phyloP scores from a whole-genome alignment of 192 early-diverging fungal genomes.

The Gonapodya sp. region DNA sequence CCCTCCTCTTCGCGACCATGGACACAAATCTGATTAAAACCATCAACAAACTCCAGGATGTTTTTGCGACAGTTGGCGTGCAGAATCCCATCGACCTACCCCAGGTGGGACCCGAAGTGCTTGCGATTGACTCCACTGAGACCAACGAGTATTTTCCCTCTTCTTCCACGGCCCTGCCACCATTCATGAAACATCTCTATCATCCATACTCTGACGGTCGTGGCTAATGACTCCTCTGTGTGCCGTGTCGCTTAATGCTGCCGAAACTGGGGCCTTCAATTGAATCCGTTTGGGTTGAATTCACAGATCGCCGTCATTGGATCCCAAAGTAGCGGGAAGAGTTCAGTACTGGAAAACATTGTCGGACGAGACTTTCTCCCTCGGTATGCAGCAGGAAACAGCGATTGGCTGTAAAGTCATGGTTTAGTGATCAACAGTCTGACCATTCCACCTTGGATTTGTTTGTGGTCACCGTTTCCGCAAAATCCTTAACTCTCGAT shows the following conservation, averaged over 20 bases:
- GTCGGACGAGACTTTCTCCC: conserved; percentile 98
- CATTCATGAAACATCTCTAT: background rate
- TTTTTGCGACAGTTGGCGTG: conserved; percentile 78
- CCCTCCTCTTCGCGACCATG: conserved; percentile 19
- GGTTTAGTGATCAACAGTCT: too few species aligned
- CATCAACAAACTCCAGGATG: conserved; percentile 82
- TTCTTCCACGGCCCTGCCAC: background rate
- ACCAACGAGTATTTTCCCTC: too few species aligned
- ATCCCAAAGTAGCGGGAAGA: conserved; percentile 87
- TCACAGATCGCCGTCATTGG: conserved; percentile 62
- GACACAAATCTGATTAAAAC: conserved; percentile 49
- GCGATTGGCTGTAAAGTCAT: too few species aligned
- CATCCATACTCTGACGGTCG: background rate
- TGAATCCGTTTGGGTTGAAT: background rate
- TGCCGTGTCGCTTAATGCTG: too few species aligned
- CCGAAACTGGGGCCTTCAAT: background rate
- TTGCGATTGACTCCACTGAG: too few species aligned
- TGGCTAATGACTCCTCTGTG: background rate
- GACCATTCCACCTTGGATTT: too few species aligned
- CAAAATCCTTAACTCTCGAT: background rate
- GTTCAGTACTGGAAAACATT: conserved; percentile 95
- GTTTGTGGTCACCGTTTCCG: background rate
- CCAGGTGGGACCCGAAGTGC: conserved; percentile 36
- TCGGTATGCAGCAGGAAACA: conserved; percentile 31
- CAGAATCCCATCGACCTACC: conserved; percentile 83